These are phyloP conservation scores for Lactifluus hygrophoroides DNA, from an alignment of 768 basidiomycete species.

Conservation along the genomic window DNA sequence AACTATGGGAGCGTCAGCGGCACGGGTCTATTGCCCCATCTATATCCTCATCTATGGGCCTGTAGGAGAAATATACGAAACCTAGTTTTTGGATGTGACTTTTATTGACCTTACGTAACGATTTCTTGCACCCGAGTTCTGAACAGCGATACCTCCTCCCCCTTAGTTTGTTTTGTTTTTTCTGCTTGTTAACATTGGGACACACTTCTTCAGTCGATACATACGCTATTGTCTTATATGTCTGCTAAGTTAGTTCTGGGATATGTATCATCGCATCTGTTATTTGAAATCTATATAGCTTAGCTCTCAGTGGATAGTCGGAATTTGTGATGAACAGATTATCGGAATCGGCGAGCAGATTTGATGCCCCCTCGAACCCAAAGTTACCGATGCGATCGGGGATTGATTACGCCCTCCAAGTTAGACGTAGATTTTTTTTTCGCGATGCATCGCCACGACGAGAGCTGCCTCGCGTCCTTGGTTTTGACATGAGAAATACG, in stretches of 20 bases:
- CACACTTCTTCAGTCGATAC: constrained; percentile 1
- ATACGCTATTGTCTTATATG: constrained; percentile 9
- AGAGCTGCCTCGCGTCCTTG: too few species aligned
- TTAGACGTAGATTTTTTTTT: too few species aligned
- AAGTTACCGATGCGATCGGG: too few species aligned
- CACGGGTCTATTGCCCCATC: constrained; percentile 39
- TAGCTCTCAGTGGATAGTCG: background rate
- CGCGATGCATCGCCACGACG: too few species aligned
- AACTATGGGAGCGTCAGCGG: constrained; percentile 70
- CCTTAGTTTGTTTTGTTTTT: constrained; percentile 9
- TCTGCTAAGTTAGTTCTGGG: background rate
- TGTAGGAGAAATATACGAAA: constrained; percentile 19
- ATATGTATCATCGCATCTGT: background rate
- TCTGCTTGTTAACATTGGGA: background rate
- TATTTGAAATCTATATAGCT: background rate
- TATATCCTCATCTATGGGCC: constrained; percentile 36
- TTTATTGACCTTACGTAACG: constrained; percentile 2
- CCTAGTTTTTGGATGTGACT: background rate
- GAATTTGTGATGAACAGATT: too few species aligned
- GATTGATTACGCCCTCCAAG: too few species aligned
- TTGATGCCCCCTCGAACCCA: too few species aligned
- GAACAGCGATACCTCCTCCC: constrained; percentile 12
- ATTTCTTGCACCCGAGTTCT: background rate
- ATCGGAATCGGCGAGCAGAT: too few species aligned
- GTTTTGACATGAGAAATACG: too few species aligned